phyloP scores from a whole-genome alignment of 805 yeast species.

The Cyberlindnera meyerae region DNA sequence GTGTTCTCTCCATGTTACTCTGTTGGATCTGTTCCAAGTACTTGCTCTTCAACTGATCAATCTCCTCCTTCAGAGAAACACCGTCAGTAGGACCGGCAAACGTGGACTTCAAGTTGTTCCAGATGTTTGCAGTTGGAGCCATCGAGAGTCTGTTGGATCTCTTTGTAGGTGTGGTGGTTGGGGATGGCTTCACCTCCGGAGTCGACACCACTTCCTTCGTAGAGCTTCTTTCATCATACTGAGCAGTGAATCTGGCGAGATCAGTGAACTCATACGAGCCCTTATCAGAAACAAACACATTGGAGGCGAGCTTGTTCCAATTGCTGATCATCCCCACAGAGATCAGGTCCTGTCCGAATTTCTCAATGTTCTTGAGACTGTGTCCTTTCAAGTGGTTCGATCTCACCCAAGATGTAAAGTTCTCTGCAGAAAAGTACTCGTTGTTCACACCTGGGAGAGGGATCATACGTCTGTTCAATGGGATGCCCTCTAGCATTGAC shows the following conservation, averaged over 20 bases:
- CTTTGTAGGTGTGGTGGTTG: slow-evolving; percentile 1
- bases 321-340: slow-evolving; percentile 22
- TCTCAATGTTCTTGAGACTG: slow-evolving; percentile 28
- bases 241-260: slow-evolving; percentile 21
- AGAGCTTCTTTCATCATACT: no score
- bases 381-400: slow-evolving; percentile 22
- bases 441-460: slow-evolving; percentile 28
- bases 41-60: slow-evolving; percentile 2
- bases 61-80: slow-evolving; percentile 11
- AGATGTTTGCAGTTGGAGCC: slow-evolving; percentile 9
- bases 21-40: slow-evolving; percentile 10
- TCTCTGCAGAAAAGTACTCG: slow-evolving; percentile 28
- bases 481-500: slow-evolving; percentile 15
- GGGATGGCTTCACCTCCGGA: not conserved
- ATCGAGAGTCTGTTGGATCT: slow-evolving; percentile 1
- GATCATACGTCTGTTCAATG: slow-evolving; percentile 24
- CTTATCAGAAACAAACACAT: slow-evolving; percentile 17
- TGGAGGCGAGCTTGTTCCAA: slow-evolving; percentile 22
- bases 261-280: slow-evolving; percentile 28
- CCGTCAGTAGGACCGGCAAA: slow-evolving; percentile 8
- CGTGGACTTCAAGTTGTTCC: slow-evolving; percentile 17
- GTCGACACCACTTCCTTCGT: slow-evolving; percentile 1
- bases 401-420: slow-evolving; percentile 24
- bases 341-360: slow-evolving; percentile 29
- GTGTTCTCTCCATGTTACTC: slow-evolving; percentile 2